Conservation (phyloP, 2,329 filamentous ascomycete genomes). For the Calonectria hawksworthii region DNA sequence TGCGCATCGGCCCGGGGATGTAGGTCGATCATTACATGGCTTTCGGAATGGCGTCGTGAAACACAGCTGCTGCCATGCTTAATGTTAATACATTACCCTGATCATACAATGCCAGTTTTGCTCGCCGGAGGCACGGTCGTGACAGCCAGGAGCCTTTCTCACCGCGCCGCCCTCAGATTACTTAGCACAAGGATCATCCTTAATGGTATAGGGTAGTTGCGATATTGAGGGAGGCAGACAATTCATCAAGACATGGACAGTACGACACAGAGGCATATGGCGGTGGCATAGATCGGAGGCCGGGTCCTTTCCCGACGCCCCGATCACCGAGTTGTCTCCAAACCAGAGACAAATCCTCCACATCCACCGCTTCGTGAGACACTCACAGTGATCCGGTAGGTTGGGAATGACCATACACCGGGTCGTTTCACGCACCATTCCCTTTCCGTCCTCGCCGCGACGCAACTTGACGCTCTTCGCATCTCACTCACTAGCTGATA, state of each 20-base stretch:
- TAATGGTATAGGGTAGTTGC: not conserved
- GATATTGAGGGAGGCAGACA: not conserved
- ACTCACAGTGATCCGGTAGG: slow-evolving; percentile 7
- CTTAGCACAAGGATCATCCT: too few relatives aligned
- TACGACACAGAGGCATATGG: not conserved
- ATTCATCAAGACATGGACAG: not conserved
- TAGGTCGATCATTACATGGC: not conserved
- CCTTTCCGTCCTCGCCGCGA: not conserved
- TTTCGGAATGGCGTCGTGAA: not conserved
- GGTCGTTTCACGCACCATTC: not conserved
- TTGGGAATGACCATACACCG: not conserved
- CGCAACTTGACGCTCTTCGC: not conserved
- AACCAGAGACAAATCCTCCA: slow-evolving; percentile 9
- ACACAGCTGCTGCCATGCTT: not conserved
- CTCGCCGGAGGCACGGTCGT: not conserved
- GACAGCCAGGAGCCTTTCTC: too few relatives aligned
- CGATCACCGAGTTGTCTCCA: not conserved
- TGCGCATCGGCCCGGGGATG: not conserved
- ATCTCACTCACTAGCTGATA: not conserved
- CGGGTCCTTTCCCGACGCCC: not conserved
- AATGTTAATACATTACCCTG: not conserved
- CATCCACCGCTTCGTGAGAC: not conserved
- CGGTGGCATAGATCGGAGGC: not conserved
- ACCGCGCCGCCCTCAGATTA: too few relatives aligned
- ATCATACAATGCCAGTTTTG: too few relatives aligned